Percentiles rank a stretch among this genome's conserved stretches.
Evolutionary conservation across 2,329 filamentous ascomycete genomes (phyloP).

Genomic region (Hypoxylon sp.): DNA sequence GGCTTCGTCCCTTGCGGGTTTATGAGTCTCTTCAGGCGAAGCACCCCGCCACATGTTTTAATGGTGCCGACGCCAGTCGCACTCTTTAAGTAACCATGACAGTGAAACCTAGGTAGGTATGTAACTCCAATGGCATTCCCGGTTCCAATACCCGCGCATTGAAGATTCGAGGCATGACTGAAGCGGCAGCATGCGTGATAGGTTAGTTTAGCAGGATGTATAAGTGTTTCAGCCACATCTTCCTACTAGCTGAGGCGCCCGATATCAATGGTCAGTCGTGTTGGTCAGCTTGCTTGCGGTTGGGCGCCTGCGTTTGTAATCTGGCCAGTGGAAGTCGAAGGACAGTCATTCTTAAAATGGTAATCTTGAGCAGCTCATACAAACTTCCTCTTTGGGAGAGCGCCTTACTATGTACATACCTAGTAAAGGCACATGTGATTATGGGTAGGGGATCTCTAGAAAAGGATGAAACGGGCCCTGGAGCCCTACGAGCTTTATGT

Average conservation of each 20-base stretch:
- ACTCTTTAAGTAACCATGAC: background rate
- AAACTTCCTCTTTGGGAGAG: conserved; percentile 22
- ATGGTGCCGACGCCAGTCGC: background rate
- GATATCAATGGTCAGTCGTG: conserved; percentile 24
- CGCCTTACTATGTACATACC: no score
- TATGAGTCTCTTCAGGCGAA: conserved; percentile 5
- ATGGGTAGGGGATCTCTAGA: background rate
- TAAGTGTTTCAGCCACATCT: conserved; percentile 42
- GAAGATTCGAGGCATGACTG: conserved; percentile 17
- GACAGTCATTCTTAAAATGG: conserved; percentile 13
- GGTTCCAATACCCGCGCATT: conserved; percentile 16
- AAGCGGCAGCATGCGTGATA: conserved; percentile 7
- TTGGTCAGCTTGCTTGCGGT: conserved; percentile 28
- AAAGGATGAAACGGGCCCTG: background rate
- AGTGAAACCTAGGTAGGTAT: conserved; percentile 15
- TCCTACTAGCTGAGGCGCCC: conserved; percentile 22
- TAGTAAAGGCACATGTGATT: background rate
- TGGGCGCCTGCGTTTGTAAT: conserved; percentile 13
- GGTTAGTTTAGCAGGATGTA: conserved; percentile 8
- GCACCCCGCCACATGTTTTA: conserved; percentile 5
- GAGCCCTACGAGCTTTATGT: conserved; percentile 1
- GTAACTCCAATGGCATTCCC: conserved; percentile 13
- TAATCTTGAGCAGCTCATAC: conserved; percentile 13
- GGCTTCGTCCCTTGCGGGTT: conserved; percentile 1
- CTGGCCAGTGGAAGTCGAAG: conserved; percentile 26